Conservation (phyloP, 73 alveolate species). For the Paramecium primaurelia region DNA sequence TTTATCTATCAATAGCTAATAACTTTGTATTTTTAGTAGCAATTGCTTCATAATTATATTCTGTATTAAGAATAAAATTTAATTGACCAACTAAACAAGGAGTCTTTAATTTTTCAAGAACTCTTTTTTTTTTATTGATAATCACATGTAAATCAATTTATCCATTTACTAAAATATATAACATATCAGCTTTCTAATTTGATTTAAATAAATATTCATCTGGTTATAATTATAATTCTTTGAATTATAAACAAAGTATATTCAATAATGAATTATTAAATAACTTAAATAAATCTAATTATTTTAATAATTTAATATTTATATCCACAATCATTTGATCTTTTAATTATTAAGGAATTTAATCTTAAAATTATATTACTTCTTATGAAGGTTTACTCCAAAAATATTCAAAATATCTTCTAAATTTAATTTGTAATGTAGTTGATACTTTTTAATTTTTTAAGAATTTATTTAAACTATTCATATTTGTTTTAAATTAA, state of each 20-base stretch:
- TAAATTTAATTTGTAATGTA: not conserved
- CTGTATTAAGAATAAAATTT: not conserved
- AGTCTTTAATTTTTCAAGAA: not conserved
- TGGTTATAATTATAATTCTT: not conserved
- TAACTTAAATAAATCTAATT: not conserved
- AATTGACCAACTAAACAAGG: not conserved
- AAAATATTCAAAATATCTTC: slow-evolving; percentile 45
- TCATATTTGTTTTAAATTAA: slow-evolving; percentile 17
- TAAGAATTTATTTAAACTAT: not conserved
- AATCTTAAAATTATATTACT: not conserved
- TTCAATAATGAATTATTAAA: not conserved
- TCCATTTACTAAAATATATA: not conserved
- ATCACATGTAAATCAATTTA: not conserved
- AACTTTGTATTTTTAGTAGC: not conserved
- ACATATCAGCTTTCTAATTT: not conserved
- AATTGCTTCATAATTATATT: not conserved
- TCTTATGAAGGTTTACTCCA: slow-evolving; percentile 37
- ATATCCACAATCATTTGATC: not conserved
- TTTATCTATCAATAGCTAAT: not conserved
- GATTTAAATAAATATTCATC: slow-evolving; percentile 4
- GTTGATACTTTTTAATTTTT: not conserved
- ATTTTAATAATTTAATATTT: not conserved
- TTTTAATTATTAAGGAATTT: not conserved
- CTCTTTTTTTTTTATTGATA: not conserved
- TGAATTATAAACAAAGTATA: not conserved